Percentiles rank a stretch among this genome's conserved stretches.
phyloP scores from a whole-genome alignment of 1,284 basidiomycete species.

The Microbotryum silenes-acaulis region DNA sequence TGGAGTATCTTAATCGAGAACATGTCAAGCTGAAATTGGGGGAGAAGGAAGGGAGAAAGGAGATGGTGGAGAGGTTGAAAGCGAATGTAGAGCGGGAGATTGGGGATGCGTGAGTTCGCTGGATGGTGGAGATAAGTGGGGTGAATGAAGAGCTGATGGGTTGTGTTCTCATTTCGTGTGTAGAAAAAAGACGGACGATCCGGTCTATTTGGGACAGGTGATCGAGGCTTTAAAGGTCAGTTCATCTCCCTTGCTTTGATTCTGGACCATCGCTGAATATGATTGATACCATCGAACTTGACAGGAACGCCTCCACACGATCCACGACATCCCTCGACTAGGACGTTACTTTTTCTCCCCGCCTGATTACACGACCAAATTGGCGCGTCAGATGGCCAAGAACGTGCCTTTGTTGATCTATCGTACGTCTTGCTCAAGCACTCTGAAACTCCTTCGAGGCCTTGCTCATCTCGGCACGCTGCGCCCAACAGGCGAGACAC shows the following conservation, averaged over 20 bases:
- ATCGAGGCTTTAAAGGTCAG: constrained; percentile 21
- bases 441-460: neutral
- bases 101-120: neutral
- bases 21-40: constrained; percentile 52
- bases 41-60: constrained; percentile 1
- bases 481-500: constrained; percentile 22
- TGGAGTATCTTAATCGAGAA: constrained; percentile 68
- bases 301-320: constrained; percentile 60
- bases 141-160: neutral
- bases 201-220: constrained; percentile 10
- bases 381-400: constrained; percentile 53
- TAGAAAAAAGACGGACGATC: neutral
- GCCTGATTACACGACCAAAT: constrained; percentile 52
- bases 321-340: constrained; percentile 58
- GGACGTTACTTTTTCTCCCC: constrained; percentile 68
- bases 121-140: neutral
- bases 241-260: neutral
- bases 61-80: constrained; percentile 18
- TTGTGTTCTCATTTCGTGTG: too few relatives aligned
- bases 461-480: constrained; percentile 25
- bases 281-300: neutral
- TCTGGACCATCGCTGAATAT: neutral
- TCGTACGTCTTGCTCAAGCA: constrained; percentile 41
- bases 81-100: constrained; percentile 10
- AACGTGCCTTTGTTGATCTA: constrained; percentile 45